These are phyloP conservation scores for Amaranthus hypochondriacus DNA, from an alignment of 148 eudicot species.

Conservation along the genomic window DNA sequence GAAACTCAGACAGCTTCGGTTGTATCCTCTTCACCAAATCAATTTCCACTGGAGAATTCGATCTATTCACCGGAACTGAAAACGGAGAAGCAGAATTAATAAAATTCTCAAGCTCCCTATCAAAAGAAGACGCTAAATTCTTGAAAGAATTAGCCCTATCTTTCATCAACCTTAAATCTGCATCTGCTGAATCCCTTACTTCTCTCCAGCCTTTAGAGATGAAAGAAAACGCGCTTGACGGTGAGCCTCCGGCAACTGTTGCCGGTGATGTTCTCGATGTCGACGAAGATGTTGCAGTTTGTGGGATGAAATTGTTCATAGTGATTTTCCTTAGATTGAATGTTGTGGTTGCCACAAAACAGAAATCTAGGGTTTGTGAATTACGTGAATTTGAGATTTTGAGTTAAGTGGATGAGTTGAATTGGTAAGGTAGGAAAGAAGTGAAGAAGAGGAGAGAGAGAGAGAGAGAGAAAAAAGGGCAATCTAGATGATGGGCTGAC, in stretches of 20 bases:
- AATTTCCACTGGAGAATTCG: constrained; percentile 39
- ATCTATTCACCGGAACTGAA: constrained; percentile 43
- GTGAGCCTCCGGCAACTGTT: constrained; percentile 29
- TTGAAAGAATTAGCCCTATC: constrained; percentile 74
- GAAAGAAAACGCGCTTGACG: constrained; percentile 68
- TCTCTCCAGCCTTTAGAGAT: constrained; percentile 79
- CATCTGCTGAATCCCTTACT: constrained; percentile 71
- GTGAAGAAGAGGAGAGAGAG: constrained; percentile 9
- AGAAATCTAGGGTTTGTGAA: neutral
- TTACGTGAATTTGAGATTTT: neutral
- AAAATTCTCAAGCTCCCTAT: constrained; percentile 73
- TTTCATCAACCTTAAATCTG: constrained; percentile 71
- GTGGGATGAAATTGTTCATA: constrained; percentile 30
- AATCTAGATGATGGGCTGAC: neutral
- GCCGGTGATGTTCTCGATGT: constrained; percentile 23
- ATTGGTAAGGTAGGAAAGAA: neutral
- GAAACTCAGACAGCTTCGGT: constrained; percentile 73
- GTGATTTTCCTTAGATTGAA: neutral
- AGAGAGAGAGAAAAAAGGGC: neutral
- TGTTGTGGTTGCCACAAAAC: too few relatives aligned
- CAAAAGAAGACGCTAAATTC: constrained; percentile 62
- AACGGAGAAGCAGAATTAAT: constrained; percentile 57
- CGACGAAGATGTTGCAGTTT: neutral
- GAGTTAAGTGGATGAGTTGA: neutral
- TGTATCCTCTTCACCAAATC: constrained; percentile 64